Base-by-base conservation (phyloP, 2,329 filamentous ascomycete species). In the Fusarium albidum region DNA sequence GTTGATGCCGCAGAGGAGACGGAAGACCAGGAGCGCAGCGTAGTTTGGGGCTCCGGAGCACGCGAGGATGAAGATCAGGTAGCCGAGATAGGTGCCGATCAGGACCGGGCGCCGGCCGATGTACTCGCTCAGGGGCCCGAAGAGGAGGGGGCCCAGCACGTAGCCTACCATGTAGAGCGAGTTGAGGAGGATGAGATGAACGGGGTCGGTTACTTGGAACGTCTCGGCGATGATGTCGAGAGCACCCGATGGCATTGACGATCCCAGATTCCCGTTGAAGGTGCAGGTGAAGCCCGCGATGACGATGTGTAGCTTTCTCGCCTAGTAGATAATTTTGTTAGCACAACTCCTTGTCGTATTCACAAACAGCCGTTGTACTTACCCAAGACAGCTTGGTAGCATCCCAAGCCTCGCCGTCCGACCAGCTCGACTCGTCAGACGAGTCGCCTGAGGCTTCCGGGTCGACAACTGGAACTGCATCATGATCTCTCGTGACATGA, bases 41-140 rank as follows among this genome's bases (percentile, higher is more conserved):
- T 78, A 79, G 49, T 74, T 79, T 5, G 77, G 69, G 1, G 77
- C 70, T 2, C 71, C 77, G 11, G 77, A 76, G 35, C 67, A 71
- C 31, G 68, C 63, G 3, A 72, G 54, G 59, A 69, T 72, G 49
- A 73, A 73, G 35, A 69, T 29, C 6, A 72, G 43, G 37, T 73
- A 73, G 28, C 70, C 71, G 21, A 70, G 27, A 32, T 71, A 73
- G 5, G 71, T 72, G 11, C 67, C 65, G 40, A 69, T 61, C 27
- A 74, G 57, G 21, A 73, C 69, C 9, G 70, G 70, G 1, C 69
- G 67, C 2, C 71, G 67, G 7, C 71, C 71, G 15, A 72, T 55
- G 44, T 71, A 71, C 51, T 73, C 71, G 57, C 71, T 73, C 15
- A 73, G 55, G 8, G 71, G 71, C 1, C 69, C 71, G 29, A 72